A percentile compares a stretch with the other conserved stretches of the same genome.
phyloP scores from a whole-genome alignment of 2,329 filamentous ascomycete species.

The Arthrobotrys sphaeroides region DNA sequence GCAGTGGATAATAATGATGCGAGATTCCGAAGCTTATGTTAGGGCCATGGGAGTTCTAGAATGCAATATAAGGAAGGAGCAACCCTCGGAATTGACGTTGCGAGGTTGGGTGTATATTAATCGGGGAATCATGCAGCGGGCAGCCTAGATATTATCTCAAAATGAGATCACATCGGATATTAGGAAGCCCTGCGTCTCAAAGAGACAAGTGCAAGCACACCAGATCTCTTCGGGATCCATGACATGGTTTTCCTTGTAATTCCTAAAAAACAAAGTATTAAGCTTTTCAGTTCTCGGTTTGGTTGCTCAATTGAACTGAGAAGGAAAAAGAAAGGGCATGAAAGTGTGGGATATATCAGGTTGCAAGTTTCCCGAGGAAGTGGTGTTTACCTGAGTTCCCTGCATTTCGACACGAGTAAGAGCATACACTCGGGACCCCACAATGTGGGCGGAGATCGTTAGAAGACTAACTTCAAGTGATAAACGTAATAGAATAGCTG shows the following conservation, averaged over 20 bases:
- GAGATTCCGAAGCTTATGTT: not conserved
- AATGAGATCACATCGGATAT: constrained; percentile 13
- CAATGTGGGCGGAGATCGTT: constrained; percentile 9
- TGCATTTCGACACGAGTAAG: constrained; percentile 8
- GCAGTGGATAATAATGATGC: not conserved
- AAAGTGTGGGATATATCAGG: constrained; percentile 2
- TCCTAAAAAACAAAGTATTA: constrained; percentile 42
- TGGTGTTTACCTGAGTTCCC: constrained; percentile 26
- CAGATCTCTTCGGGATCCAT: constrained; percentile 4
- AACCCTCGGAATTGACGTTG: constrained; percentile 22
- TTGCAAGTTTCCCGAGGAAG: not conserved
- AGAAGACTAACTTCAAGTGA: constrained; percentile 6
- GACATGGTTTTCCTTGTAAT: not conserved
- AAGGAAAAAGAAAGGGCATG: not conserved
- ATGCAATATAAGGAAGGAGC: constrained; percentile 30
- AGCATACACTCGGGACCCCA: constrained; percentile 10
- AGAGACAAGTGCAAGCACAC: constrained; percentile 24
- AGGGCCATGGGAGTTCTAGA: constrained; percentile 23
- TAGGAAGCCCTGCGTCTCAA: constrained; percentile 24
- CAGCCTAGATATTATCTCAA: constrained; percentile 23
- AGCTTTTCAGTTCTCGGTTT: constrained; percentile 1
- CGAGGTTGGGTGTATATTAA: constrained; percentile 38
- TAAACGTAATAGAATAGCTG: constrained; percentile 27
- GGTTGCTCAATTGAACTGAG: constrained; percentile 4
- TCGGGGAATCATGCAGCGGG: constrained; percentile 26